Percentiles rank a stretch among this genome's conserved stretches.
These are phyloP conservation scores for Exserohilum turcica DNA, from an alignment of 2,329 filamentous ascomycete species.

Conservation along the genomic window DNA sequence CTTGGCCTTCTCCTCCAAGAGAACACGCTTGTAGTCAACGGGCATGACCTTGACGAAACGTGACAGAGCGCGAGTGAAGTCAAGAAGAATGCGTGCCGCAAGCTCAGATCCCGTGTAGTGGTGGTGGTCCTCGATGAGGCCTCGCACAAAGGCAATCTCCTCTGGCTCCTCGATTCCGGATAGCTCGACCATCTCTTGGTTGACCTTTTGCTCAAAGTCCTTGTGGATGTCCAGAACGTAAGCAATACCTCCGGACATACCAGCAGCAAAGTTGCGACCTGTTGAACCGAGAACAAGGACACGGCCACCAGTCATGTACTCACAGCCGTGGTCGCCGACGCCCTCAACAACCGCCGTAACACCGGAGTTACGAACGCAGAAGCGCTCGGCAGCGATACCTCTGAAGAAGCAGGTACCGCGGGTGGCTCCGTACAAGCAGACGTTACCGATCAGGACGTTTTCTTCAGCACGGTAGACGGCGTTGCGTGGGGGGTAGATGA, in stretches of 20 bases:
- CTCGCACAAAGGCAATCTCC: conserved; percentile 88
- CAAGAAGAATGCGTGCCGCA: conserved; percentile 88
- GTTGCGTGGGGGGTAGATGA: conserved; percentile 88
- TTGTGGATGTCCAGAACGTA: conserved; percentile 89
- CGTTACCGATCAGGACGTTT: conserved; percentile 91
- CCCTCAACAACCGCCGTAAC: conserved; percentile 96
- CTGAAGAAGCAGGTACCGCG: conserved; percentile 94
- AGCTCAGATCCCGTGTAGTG: conserved; percentile 97
- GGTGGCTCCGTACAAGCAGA: conserved; percentile 93
- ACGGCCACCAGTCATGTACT: conserved; percentile 98
- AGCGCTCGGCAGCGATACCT: conserved; percentile 93
- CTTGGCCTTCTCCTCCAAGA: conserved; percentile 84
- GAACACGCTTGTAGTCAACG: conserved; percentile 92
- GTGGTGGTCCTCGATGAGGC: conserved; percentile 93
- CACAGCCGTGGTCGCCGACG: conserved; percentile 93
- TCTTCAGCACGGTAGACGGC: conserved; percentile 96
- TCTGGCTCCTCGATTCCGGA: conserved; percentile 80
- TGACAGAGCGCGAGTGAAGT: conserved; percentile 88
- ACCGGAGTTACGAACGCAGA: conserved; percentile 95
- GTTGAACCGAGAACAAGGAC: conserved; percentile 85
- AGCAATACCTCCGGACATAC: conserved; percentile 98
- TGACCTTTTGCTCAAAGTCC: conserved; percentile 92
- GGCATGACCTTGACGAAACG: conserved; percentile 94
- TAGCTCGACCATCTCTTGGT: conserved; percentile 96
- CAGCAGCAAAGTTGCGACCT: conserved; percentile 95